These are phyloP conservation scores for Tardiomyces digboiensis DNA, from an alignment of 1,139 yeast species.

Conservation along the genomic window DNA sequence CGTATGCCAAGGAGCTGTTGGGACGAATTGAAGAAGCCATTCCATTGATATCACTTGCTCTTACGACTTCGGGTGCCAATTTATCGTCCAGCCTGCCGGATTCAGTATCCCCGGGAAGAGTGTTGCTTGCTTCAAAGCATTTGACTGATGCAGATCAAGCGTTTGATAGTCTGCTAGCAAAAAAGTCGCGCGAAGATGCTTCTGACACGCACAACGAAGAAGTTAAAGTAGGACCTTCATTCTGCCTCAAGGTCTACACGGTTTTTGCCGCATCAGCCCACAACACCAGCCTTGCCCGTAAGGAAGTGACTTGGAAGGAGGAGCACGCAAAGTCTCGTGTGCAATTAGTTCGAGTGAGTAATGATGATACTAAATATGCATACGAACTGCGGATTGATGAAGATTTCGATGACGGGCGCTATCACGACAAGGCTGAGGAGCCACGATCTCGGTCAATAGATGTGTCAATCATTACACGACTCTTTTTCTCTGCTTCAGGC, in stretches of 20 bases:
- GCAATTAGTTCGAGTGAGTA: constrained; percentile 28
- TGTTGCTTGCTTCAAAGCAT: constrained; percentile 52
- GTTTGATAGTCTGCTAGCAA: constrained; percentile 11
- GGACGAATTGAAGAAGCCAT: constrained; percentile 55
- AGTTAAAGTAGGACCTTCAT: constrained; percentile 49
- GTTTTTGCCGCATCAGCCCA: constrained; percentile 53
- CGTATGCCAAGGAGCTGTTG: constrained; percentile 39
- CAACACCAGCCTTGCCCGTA: constrained; percentile 28
- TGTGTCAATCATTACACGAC: constrained; percentile 37
- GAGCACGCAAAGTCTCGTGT: constrained; percentile 52
- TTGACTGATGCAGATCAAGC: constrained; percentile 34
- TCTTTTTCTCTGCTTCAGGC: constrained; percentile 72
- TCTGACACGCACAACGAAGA: not conserved
- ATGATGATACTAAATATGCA: constrained; percentile 20
- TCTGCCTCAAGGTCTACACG: constrained; percentile 50
- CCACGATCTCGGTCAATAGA: constrained; percentile 27
- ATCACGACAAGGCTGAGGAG: constrained; percentile 50
- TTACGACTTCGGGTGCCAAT: constrained; percentile 64
- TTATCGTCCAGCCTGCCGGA: constrained; percentile 43
- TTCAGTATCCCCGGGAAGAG: constrained; percentile 53
- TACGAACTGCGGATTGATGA: constrained; percentile 46
- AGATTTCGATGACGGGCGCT: constrained; percentile 62
- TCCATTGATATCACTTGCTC: constrained; percentile 57
- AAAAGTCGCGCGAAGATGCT: no score
- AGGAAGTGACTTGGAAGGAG: constrained; percentile 63